Evolutionary conservation across 2,329 filamentous ascomycete species (phyloP), one percentile per base, ranked within the genome.

Genomic region (Aspergillus intermedius): DNA sequence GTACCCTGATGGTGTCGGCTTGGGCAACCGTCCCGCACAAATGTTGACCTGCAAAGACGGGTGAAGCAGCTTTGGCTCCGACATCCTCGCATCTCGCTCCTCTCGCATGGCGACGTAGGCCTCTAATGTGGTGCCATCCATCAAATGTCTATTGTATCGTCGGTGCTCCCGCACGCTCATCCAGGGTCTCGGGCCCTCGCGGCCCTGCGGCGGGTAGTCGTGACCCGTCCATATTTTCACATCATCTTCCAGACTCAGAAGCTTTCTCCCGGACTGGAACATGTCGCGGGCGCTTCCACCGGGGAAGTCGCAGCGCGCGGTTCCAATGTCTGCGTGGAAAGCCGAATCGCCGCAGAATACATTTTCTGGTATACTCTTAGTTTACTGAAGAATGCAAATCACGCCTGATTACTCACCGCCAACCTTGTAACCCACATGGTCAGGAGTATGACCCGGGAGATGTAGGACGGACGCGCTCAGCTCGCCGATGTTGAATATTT

Each of bases 401-500:
- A 7, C 13, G 5, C 2, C n/a, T 35, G 1, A 9, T 17, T 12
- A 30, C 53, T 46, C 55, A 62, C 64, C 61, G 58, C 78, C 80
- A 48, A 84, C 76, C 34, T 67, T 66, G 53, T 85, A 85, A 0
- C 82, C 81, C 8, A 84, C 54, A 49, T 84, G 80, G 54, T 84
- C 82, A 0, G 81, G 80, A 0, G 81, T 84, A 54, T 84, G 81
- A 0, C 81, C 81, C 0, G 82, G 81, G 0, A 85, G 72, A 55
- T 84, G 79, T 0, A 83, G 62, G 1, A 74, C 80, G 5, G 61
- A 68, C 2, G 67, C 78, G 1, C 54, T 59, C 13, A 84, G 23
- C 0, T 61, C 47, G 0, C 82, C 81, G 44, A 85, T 70, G 0
- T 54, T 25, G 50, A 84, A 82, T 0, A 48, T 56, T 49, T 83